Percentiles rank a stretch among this genome's conserved stretches.
Evolutionary conservation across 2,329 filamentous ascomycete species (phyloP).

Genomic region (Curvularia sp.): DNA sequence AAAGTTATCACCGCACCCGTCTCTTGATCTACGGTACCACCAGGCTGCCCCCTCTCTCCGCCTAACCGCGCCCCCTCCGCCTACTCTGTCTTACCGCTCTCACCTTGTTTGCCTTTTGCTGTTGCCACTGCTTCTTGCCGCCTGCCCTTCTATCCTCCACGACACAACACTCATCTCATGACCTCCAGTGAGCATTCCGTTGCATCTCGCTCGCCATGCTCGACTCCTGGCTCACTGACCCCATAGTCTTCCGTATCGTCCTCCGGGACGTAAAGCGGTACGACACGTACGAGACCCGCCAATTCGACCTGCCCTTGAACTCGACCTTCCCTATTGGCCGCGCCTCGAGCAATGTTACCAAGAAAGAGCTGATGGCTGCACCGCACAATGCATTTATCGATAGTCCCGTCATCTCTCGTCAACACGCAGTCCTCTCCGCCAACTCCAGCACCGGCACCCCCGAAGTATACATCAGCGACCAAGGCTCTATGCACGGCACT

Average conservation of each 20-base stretch:
- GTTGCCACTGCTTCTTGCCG: background rate
- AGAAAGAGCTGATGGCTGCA: constrained; percentile 53
- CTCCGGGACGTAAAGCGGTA: constrained; percentile 49
- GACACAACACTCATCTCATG: constrained; percentile 15
- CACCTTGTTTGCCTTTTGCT: background rate
- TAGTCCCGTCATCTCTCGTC: constrained; percentile 73
- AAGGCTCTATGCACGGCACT: constrained; percentile 69
- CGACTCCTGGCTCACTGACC: constrained; percentile 15
- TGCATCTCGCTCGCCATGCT: constrained; percentile 2
- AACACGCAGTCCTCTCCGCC: constrained; percentile 64
- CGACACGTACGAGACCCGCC: constrained; percentile 48
- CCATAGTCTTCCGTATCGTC: constrained; percentile 40
- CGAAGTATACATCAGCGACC: constrained; percentile 60
- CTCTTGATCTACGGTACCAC: constrained; percentile 12
- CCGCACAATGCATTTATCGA: constrained; percentile 71
- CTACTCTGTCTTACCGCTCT: constrained; percentile 8
- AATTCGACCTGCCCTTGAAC: constrained; percentile 38
- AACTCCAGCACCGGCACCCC: constrained; percentile 26
- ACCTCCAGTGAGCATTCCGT: constrained; percentile 21
- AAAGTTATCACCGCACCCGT: constrained; percentile 1
- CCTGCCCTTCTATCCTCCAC: background rate
- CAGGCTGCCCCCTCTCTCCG: constrained; percentile 12
- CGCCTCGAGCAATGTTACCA: constrained; percentile 51
- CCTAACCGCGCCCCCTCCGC: constrained; percentile 20
- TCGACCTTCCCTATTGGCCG: constrained; percentile 52